These are phyloP conservation scores for Lactarius evosmus DNA, from an alignment of 768 basidiomycete species.

Conservation along the genomic window DNA sequence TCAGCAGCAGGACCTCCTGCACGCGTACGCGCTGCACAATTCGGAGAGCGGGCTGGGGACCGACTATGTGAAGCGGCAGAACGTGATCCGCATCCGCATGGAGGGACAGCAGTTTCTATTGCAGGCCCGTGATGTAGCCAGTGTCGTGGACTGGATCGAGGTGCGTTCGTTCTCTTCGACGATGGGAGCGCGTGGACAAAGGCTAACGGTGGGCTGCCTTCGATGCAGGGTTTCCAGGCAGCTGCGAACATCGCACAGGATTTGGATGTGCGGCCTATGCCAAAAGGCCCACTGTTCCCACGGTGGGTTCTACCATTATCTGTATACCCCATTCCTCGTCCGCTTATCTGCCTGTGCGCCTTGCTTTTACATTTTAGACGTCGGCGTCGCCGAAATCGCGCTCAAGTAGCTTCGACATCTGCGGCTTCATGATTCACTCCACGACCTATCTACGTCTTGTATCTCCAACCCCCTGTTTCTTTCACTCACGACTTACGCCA, in stretches of 20 bases:
- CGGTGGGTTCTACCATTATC: constrained; percentile 46
- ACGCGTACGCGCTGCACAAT: constrained; percentile 76
- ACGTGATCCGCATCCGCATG: constrained; percentile 87
- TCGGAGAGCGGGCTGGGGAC: constrained; percentile 94
- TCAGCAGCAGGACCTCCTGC: constrained; percentile 53
- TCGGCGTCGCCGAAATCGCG: constrained; percentile 20
- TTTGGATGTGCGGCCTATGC: constrained; percentile 89
- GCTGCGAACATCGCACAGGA: constrained; percentile 91
- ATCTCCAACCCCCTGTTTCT: background rate
- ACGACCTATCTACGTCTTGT: background rate
- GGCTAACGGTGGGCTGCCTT: constrained; percentile 2
- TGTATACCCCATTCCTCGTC: background rate
- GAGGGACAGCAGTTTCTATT: constrained; percentile 97
- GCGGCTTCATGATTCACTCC: background rate
- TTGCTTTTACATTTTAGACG: constrained; percentile 15
- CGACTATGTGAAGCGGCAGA: constrained; percentile 90
- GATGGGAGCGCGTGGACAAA: constrained; percentile 1
- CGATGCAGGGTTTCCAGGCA: constrained; percentile 76
- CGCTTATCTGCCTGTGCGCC: background rate
- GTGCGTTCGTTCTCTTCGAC: constrained; percentile 40
- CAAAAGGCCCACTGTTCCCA: constrained; percentile 82
- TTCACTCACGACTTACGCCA: background rate
- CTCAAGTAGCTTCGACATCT: background rate
- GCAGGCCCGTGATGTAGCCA: constrained; percentile 78
- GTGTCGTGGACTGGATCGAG: constrained; percentile 96